Evolutionary conservation across 2,329 filamentous ascomycete genomes (phyloP).

Genomic region (Trichoderma aggressivum): DNA sequence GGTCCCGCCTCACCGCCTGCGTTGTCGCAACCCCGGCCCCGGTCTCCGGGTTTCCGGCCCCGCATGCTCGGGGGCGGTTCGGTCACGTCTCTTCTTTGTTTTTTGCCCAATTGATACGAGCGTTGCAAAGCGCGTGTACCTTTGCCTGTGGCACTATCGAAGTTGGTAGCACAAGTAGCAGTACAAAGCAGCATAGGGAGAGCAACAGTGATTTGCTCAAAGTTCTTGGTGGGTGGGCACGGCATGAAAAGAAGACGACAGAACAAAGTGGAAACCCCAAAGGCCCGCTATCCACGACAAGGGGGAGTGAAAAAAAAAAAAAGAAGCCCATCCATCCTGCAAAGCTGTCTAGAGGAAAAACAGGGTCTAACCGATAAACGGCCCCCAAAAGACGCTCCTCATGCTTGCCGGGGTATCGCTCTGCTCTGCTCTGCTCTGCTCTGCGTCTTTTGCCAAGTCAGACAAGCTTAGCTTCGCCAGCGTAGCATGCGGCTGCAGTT

Average conservation of each 20-base stretch:
- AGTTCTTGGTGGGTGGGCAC: background rate
- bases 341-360: background rate
- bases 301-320: background rate
- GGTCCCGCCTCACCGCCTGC: slow-evolving; percentile 16
- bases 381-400: background rate
- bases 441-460: background rate
- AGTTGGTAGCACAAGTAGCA: background rate
- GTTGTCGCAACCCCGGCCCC: slow-evolving; percentile 16
- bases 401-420: background rate
- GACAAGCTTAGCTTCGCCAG: background rate
- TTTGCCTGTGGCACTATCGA: background rate
- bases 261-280: background rate
- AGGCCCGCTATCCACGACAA: background rate
- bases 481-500: slow-evolving; percentile 5
- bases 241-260: background rate
- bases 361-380: background rate
- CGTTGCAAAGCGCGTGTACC: background rate
- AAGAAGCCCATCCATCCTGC: background rate
- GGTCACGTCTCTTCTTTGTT: background rate
- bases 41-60: slow-evolving; percentile 20
- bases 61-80: slow-evolving; percentile 17
- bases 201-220: background rate
- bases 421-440: background rate
- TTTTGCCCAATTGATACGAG: background rate
- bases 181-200: background rate